Evolutionary conservation across 768 basidiomycete species (phyloP).

Genomic region (Podaxis rugospora): DNA sequence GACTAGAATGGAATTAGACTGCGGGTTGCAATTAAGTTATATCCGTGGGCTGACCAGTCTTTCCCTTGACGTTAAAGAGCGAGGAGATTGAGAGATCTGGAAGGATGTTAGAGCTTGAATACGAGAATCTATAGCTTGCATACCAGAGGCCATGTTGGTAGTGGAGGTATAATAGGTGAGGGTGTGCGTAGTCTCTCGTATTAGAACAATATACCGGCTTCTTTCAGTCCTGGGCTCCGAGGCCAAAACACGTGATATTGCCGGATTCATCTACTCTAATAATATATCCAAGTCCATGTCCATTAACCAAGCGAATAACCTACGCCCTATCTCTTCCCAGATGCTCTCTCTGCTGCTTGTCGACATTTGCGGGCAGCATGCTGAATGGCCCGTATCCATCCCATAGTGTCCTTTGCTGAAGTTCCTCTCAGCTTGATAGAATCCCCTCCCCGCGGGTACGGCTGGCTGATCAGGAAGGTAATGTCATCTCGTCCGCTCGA

Average conservation of each 20-base stretch:
- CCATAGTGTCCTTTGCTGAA: slow-evolving; percentile 44
- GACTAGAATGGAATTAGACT: slow-evolving; percentile 31
- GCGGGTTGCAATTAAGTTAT: neutral
- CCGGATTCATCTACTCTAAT: neutral
- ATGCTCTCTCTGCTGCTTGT: slow-evolving; percentile 40
- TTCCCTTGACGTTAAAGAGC: slow-evolving; percentile 35
- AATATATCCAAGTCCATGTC: neutral
- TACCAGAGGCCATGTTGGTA: slow-evolving; percentile 18
- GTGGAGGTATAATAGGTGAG: neutral
- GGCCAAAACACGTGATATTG: slow-evolving; percentile 12
- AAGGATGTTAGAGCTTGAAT: slow-evolving; percentile 1
- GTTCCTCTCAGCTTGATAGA: slow-evolving; percentile 54
- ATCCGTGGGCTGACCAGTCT: slow-evolving; percentile 14
- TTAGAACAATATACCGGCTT: slow-evolving; percentile 12
- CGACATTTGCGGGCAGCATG: slow-evolving; percentile 38
- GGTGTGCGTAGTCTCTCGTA: slow-evolving; percentile 1
- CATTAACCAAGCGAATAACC: slow-evolving; percentile 9
- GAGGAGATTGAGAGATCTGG: slow-evolving; percentile 49
- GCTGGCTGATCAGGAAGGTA: slow-evolving; percentile 60
- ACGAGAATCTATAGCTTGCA: slow-evolving; percentile 4
- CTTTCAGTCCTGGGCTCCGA: slow-evolving; percentile 18
- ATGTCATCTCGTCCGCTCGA: slow-evolving; percentile 58
- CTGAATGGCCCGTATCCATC: slow-evolving; percentile 35
- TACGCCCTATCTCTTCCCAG: slow-evolving; percentile 16
- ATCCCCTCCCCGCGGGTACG: slow-evolving; percentile 74